These are phyloP conservation scores for Syzygium aromaticum DNA, from an alignment of 345 rosid species.

Conservation along the genomic window DNA sequence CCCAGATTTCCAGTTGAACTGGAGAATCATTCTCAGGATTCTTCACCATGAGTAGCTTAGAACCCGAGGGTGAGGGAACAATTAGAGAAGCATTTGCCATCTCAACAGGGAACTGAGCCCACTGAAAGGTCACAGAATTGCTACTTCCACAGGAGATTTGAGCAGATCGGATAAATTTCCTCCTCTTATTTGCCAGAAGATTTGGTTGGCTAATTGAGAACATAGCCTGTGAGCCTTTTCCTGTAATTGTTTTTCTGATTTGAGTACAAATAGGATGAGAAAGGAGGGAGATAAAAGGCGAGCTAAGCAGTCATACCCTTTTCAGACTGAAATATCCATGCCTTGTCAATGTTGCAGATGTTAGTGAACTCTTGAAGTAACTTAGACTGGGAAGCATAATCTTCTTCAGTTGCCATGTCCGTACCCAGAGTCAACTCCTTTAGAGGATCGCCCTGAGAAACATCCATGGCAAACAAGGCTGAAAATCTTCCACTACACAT, in stretches of 20 bases:
- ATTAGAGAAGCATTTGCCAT: conserved; percentile 60
- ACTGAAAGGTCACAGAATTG: conserved; percentile 38
- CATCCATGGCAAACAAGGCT: conserved; percentile 40
- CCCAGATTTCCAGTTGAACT: conserved; percentile 77
- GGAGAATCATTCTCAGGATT: conserved; percentile 84
- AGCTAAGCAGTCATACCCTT: conserved; percentile 23
- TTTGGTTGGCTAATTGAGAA: conserved; percentile 74
- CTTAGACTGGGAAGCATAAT: conserved; percentile 58
- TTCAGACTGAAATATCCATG: conserved; percentile 60
- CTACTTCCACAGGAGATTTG: conserved; percentile 34
- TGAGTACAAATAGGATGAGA: background rate
- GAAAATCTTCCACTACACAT: conserved; percentile 22
- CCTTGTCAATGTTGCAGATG: conserved; percentile 66
- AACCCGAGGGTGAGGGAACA: conserved; percentile 85
- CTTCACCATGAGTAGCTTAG: conserved; percentile 64
- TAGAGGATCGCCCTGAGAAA: conserved; percentile 20
- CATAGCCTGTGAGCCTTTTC: conserved; percentile 55
- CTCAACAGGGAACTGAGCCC: conserved; percentile 90
- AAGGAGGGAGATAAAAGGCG: background rate
- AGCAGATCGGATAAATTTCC: conserved; percentile 45
- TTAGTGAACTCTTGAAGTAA: conserved; percentile 57
- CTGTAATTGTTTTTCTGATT: conserved; percentile 16
- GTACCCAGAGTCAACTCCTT: conserved; percentile 35
- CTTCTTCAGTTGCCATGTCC: conserved; percentile 52
- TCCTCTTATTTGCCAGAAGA: conserved; percentile 68